Evolutionary conservation across 345 rosid species (phyloP).

Genomic region (Euphorbia peplus): DNA sequence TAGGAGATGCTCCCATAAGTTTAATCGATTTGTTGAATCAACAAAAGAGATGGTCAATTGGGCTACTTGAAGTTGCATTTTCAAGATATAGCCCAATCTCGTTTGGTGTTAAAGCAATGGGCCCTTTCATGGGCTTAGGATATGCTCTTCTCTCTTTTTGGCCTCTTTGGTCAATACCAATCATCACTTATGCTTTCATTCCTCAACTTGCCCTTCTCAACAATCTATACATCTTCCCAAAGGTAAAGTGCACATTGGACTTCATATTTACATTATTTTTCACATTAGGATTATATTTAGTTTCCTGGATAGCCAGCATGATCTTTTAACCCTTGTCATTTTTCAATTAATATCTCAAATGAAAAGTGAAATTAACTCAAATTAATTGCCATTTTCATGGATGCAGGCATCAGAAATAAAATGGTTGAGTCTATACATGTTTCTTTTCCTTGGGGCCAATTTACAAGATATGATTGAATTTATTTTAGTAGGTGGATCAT

Average conservation of each 20-base stretch:
- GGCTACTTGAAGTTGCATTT: constrained; percentile 48
- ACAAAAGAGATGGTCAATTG: constrained; percentile 61
- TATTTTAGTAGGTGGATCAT: constrained; percentile 41
- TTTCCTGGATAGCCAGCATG: too few relatives aligned
- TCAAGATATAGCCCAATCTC: constrained; percentile 46
- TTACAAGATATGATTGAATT: constrained; percentile 46
- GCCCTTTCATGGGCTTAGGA: constrained; percentile 34
- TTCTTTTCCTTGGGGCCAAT: constrained; percentile 60
- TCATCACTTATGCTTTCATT: constrained; percentile 43
- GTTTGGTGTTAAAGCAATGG: constrained; percentile 40
- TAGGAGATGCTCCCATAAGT: constrained; percentile 50
- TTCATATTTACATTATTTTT: too few relatives aligned
- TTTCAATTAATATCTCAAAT: too few relatives aligned
- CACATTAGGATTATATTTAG: too few relatives aligned
- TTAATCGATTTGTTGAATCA: constrained; percentile 50
- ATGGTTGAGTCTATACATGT: constrained; percentile 57
- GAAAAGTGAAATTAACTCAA: too few relatives aligned
- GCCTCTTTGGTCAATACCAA: constrained; percentile 51
- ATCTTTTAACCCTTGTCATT: too few relatives aligned
- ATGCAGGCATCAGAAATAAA: constrained; percentile 43
- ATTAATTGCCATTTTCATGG: not conserved
- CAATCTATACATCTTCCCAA: constrained; percentile 46
- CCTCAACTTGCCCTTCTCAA: constrained; percentile 60
- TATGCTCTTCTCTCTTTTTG: constrained; percentile 45
- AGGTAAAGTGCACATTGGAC: constrained; percentile 17